A percentile compares a stretch with the other conserved stretches of the same genome.
These are phyloP conservation scores for Xenosphaeropsis pyriputrescens DNA, from an alignment of 2,329 filamentous ascomycete genomes.

Conservation along the genomic window DNA sequence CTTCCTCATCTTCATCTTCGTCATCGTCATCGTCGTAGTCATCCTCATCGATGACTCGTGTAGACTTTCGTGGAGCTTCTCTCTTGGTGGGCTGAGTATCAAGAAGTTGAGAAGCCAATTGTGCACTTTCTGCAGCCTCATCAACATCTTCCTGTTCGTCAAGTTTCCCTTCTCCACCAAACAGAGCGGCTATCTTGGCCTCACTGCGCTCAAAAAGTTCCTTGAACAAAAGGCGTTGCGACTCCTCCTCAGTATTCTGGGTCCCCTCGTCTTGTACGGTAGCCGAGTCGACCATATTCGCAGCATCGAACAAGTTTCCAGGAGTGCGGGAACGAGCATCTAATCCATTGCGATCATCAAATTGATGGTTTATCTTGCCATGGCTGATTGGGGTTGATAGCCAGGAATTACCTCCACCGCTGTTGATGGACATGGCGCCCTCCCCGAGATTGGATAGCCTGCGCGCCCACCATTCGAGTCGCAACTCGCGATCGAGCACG, in stretches of 20 bases:
- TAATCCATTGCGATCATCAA: constrained; percentile 42
- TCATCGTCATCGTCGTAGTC: constrained; percentile 76
- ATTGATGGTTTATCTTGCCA: constrained; percentile 36
- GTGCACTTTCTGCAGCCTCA: constrained; percentile 14
- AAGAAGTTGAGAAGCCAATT: constrained; percentile 32
- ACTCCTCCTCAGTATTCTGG: constrained; percentile 51
- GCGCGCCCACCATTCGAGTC: neutral
- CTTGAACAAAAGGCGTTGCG: constrained; percentile 56
- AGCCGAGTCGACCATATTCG: constrained; percentile 28
- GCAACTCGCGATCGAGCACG: neutral
- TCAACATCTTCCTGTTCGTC: constrained; percentile 15
- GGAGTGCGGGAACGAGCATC: constrained; percentile 15
- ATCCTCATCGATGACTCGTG: constrained; percentile 68
- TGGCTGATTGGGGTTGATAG: constrained; percentile 27
- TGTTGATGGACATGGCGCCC: neutral
- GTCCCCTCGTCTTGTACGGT: constrained; percentile 28
- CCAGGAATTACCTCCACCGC: neutral
- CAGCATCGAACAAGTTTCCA: constrained; percentile 14
- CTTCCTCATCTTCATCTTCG: constrained; percentile 52
- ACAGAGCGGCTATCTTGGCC: constrained; percentile 62
- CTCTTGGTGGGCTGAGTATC: constrained; percentile 29
- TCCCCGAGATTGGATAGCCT: neutral
- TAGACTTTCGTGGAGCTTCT: constrained; percentile 52
- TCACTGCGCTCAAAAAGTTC: constrained; percentile 67
- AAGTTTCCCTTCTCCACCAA: constrained; percentile 28